phyloP scores from a whole-genome alignment of 2,329 filamentous ascomycete species.

The Xylariaceae sp. region DNA sequence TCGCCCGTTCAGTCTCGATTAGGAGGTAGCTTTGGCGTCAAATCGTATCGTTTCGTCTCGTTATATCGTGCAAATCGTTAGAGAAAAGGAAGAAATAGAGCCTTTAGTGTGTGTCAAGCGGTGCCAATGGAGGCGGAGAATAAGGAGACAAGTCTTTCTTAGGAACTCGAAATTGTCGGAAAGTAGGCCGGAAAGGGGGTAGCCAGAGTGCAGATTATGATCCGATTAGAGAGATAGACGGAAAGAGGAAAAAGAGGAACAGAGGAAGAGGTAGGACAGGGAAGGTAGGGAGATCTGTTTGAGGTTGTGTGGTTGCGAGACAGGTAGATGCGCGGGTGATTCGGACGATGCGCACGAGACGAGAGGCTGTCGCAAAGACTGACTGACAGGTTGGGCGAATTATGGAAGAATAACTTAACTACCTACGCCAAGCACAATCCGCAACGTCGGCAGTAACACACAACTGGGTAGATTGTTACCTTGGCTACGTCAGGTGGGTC shows the following conservation, averaged over 20 bases:
- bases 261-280: no score
- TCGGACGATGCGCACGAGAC: constrained; percentile 11
- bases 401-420: neutral
- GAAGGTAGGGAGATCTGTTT: neutral
- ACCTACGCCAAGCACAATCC: no score
- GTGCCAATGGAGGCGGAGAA: neutral
- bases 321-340: constrained; percentile 4
- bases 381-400: neutral
- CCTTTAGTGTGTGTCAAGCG: neutral
- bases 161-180: neutral
- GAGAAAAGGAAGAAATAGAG: neutral
- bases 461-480: no score
- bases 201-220: neutral
- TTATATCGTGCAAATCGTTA: constrained; percentile 21
- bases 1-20: constrained; percentile 8
- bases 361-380: constrained; percentile 16
- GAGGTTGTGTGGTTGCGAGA: constrained; percentile 6
- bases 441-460: no score
- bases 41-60: constrained; percentile 18
- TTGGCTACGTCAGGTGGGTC: no score
- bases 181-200: neutral
- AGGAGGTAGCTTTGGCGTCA: constrained; percentile 5
- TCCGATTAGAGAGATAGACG: neutral
- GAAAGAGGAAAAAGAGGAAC: neutral
- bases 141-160: neutral